Evolutionary conservation across 371 early-diverging fungal species (phyloP).

Genomic region (Zychaea mexicana): DNA sequence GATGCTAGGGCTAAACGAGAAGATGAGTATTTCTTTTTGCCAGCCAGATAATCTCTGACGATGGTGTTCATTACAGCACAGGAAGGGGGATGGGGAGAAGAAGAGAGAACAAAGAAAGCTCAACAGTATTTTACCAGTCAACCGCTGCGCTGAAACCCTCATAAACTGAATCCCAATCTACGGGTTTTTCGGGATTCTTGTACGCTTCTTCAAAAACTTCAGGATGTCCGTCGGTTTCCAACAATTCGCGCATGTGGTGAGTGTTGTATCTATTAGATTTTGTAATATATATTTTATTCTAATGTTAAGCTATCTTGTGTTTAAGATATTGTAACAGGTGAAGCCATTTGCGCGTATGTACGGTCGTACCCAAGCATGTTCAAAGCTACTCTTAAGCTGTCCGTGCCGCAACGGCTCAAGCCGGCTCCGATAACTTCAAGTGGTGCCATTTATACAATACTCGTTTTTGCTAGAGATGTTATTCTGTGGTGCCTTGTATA

Average conservation of each 20-base stretch:
- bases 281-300: too few species aligned
- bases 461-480: too few species aligned
- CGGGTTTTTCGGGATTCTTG: slow-evolving; percentile 14
- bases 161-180: slow-evolving; percentile 34
- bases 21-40: neutral
- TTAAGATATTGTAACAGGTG: too few species aligned
- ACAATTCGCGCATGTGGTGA: slow-evolving; percentile 15
- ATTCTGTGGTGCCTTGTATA: too few species aligned
- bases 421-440: slow-evolving; percentile 44
- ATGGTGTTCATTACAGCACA: too few species aligned
- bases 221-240: neutral
- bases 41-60: neutral
- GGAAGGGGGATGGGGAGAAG: too few species aligned
- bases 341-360: neutral
- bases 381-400: slow-evolving; percentile 32
- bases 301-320: too few species aligned
- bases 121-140: too few species aligned
- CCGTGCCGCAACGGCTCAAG: slow-evolving; percentile 39
- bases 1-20: slow-evolving; percentile 28
- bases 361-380: slow-evolving; percentile 37
- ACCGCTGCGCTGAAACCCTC: slow-evolving; percentile 6
- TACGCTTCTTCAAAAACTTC: slow-evolving; percentile 25
- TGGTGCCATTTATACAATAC: too few species aligned
- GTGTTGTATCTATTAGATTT: slow-evolving; percentile 21
- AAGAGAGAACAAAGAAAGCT: too few species aligned